Evolutionary conservation across 345 rosid species (phyloP), one percentile per base, ranked within the genome.

Genomic region (Abelmoschus esculentus): DNA sequence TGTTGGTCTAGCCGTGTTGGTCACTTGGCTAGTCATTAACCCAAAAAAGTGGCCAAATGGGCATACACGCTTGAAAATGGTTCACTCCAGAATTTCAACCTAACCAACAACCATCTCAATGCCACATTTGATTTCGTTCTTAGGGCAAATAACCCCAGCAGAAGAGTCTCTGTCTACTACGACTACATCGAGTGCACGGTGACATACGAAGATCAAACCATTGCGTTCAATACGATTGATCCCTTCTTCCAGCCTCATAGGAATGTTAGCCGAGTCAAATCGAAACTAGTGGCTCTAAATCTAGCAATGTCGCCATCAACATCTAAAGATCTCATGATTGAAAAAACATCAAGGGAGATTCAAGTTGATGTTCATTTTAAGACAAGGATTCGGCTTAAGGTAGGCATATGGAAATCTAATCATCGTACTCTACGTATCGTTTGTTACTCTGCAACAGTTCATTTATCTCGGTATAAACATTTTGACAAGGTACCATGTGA

Each of bases 341-440:
- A 84, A 52, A 81, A 80, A 55, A 1, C 76, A 1, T 67, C 86
- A 3, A 88, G 89, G 5, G 38, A 71, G 64, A 55, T 88, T 0
- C 83, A 82, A 22, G 63, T 93, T 69, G 87, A 83, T 14, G 86
- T 89, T 14, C 74, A 60, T 66, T 28, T 88, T 18, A 77, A 70
- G 73, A 89, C 97, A 56, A 88, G 72, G 74, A 80, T 86, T 70
- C 77, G 97, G 78, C 83, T 81, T 44, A 89, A 86, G 86, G 83
- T 87, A 0, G 92, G 97, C 57, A 59, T 32, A 1, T 83, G 82
- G 79, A 77, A 89, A 81, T 70, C 87, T 1, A 63, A 70, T 61
- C 83, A 81, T 77, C 79, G 79, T 56, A 85, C 82, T 3, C 73
- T 86, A 6, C 83, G 70, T 77, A 64, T 89, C 17, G 57, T 68